Evolutionary conservation across 2,329 filamentous ascomycete species (phyloP), one percentile per base, ranked within the genome.

Genomic region (Leptographium radiaticola): DNA sequence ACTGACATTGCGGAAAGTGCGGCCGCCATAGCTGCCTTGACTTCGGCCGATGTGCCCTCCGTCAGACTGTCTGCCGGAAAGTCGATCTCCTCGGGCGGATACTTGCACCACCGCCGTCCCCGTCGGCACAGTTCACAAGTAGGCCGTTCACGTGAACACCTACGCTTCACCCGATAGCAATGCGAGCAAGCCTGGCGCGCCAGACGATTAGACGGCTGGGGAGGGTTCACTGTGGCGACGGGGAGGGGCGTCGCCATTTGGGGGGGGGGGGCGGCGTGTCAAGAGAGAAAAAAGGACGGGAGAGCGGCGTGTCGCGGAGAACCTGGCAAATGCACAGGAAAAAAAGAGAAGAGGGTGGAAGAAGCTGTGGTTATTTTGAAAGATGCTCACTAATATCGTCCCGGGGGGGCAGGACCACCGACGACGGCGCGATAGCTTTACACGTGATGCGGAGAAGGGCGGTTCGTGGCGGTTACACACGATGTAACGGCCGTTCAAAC

Each of bases 131-230:
- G 52, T 16, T 53, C 33, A 16, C 58, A 59, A 1, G 49, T 10
- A 2, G 58, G 58, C 20, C 51, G 36, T 42, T 56, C 45, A 31
- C 54, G 50, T 8, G 54, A 45, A 43, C 58, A 59, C 30, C 42
- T 53, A 15, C 56, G 54, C 39, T 58, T 58, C 43, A 55, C 51
- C 1, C 53, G 51, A 18, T 52, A 53, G 38, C 58, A 59, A 4
- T 48, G 45, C n/a, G 36, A 25, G 47, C 58, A 59, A 8, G 58
- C 58, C 18, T 47, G 51, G 6, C 56, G 56, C 10, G 56, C 56
- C 6, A 45, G 36, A 18, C 45, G 6, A 25, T 25, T 25, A 25
- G 2, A 25, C 25, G 25, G 25, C 2, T 5, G 13, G 9, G 20
- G 13, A 33, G 9, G 30, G 25, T 11, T 25, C 46, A 48, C 36